Evolutionary conservation across 805 yeast species (phyloP).

Genomic region (Hanseniaspora hatyaiensis): DNA sequence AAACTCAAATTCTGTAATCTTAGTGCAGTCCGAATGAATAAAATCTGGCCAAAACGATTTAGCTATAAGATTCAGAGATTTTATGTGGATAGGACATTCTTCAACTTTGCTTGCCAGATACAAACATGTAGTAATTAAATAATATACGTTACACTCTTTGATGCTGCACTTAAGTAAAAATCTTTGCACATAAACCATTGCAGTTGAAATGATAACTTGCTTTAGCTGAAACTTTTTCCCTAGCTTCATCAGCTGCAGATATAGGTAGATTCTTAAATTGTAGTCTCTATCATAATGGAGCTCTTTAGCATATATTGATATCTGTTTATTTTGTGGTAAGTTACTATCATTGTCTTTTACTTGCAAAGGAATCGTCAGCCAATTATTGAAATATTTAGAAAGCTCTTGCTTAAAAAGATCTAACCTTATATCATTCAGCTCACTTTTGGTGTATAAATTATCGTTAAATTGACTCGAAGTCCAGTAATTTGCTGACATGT

Average conservation of each 20-base stretch:
- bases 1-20: constrained; percentile 90
- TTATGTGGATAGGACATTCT: constrained; percentile 87
- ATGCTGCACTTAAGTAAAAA: constrained; percentile 62
- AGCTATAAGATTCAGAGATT: constrained; percentile 74
- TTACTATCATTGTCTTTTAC: background rate
- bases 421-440: constrained; percentile 12
- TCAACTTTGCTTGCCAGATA: constrained; percentile 89
- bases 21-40: constrained; percentile 81
- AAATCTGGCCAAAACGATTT: constrained; percentile 89
- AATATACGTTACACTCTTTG: constrained; percentile 70
- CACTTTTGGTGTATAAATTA: constrained; percentile 6
- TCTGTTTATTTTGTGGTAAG: constrained; percentile 32
- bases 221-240: constrained; percentile 70
- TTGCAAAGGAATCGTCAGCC: constrained; percentile 14
- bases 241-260: constrained; percentile 57
- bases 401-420: constrained; percentile 11
- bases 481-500: constrained; percentile 79
- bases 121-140: constrained; percentile 70
- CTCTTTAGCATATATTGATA: constrained; percentile 33
- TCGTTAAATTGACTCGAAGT: constrained; percentile 58
- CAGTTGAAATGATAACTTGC: constrained; percentile 77
- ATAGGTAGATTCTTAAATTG: constrained; percentile 66
- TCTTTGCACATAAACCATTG: constrained; percentile 73
- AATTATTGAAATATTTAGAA: constrained; percentile 8
- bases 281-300: constrained; percentile 38